These are phyloP conservation scores for Coemansia furcata DNA, from an alignment of 192 early-diverging fungal species.

Conservation along the genomic window DNA sequence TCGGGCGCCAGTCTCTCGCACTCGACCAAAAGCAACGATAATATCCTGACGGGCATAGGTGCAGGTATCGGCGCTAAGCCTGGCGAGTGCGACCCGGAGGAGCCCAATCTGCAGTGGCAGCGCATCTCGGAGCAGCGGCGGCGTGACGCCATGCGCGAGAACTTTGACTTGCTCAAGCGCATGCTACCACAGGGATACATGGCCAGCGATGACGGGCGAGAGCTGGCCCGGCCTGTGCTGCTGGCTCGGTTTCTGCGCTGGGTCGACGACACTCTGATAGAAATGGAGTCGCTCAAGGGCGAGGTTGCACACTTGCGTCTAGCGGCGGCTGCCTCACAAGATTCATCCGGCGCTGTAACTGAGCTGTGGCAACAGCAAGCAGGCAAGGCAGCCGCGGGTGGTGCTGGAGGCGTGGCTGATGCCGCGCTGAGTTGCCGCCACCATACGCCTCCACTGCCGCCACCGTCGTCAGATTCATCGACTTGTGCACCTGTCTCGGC, in stretches of 20 bases:
- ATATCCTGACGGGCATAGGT: neutral
- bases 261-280: slow-evolving; percentile 53
- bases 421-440: neutral
- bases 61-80: neutral
- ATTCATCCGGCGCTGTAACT: neutral
- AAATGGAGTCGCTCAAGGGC: slow-evolving; percentile 46
- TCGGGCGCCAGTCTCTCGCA: slow-evolving; percentile 3
- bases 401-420: neutral
- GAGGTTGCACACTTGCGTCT: slow-evolving; percentile 35
- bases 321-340: neutral
- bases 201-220: slow-evolving; percentile 52
- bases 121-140: slow-evolving; percentile 51
- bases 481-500: neutral
- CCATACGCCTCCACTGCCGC: neutral
- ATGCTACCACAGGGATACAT: slow-evolving; percentile 53
- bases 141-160: slow-evolving; percentile 53
- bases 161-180: slow-evolving; percentile 54
- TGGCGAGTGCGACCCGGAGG: neutral
- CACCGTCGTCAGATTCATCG: neutral
- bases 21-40: neutral
- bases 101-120: slow-evolving; percentile 47
- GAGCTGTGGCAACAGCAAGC: neutral
- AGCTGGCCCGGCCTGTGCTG: slow-evolving; percentile 50
- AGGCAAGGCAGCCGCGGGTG: neutral
- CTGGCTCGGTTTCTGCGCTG: slow-evolving; percentile 51